Evolutionary conservation across 1,284 basidiomycete species (phyloP).

Genomic region (Cryptococcus amylolentus): DNA sequence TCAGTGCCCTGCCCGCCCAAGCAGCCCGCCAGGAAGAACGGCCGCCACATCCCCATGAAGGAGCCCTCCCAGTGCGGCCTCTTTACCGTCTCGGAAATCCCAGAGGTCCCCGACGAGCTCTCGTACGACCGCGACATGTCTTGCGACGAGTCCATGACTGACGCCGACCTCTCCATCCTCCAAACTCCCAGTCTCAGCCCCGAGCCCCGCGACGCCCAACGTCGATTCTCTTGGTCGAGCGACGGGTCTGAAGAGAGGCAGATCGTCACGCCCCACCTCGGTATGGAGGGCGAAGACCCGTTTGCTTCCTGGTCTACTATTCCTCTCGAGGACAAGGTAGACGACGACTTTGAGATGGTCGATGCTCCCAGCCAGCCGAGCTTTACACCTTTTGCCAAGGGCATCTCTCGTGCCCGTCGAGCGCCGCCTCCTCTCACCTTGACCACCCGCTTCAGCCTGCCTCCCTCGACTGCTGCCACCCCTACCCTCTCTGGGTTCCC

Average conservation of each 20-base stretch:
- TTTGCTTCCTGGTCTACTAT: slow-evolving; percentile 9
- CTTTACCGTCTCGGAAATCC: slow-evolving; percentile 34
- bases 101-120: slow-evolving; percentile 9
- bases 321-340: slow-evolving; percentile 1
- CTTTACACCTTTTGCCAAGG: neutral
- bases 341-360: slow-evolving; percentile 10
- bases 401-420: slow-evolving; percentile 3
- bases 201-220: neutral
- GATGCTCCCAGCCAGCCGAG: neutral
- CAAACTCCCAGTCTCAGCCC: neutral
- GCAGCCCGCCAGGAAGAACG: slow-evolving; percentile 23
- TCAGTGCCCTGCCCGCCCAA: slow-evolving; percentile 24
- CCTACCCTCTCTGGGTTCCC: slow-evolving; percentile 4
- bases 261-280: slow-evolving; percentile 10
- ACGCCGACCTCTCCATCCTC: neutral
- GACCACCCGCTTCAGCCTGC: slow-evolving; percentile 9
- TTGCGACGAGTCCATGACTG: neutral
- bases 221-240: slow-evolving; percentile 15
- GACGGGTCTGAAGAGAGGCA: slow-evolving; percentile 1
- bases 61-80: slow-evolving; percentile 31
- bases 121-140: neutral
- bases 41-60: slow-evolving; percentile 27
- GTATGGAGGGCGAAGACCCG: slow-evolving; percentile 14
- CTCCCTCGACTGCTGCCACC: slow-evolving; percentile 1
- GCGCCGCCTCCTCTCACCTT: slow-evolving; percentile 14